Conservation (phyloP, 345 rosid genomes). For the Eucalyptus polybractea region DNA sequence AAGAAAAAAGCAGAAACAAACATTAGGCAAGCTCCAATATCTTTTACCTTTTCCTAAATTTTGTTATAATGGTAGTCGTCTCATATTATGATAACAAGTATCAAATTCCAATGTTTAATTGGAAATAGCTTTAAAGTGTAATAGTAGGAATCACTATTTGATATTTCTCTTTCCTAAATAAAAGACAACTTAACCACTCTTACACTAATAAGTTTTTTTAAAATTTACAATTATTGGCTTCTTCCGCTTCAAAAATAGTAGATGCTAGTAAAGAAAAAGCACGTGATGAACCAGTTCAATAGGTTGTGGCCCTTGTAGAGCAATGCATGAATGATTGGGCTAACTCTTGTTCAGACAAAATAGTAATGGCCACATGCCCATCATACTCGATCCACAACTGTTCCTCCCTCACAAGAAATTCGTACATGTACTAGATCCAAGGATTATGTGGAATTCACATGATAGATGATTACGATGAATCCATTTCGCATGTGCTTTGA, state of each 20-base stretch:
- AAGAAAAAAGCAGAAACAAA: background rate
- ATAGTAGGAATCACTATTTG: background rate
- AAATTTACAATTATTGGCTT: background rate
- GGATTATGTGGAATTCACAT: background rate
- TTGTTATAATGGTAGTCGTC: background rate
- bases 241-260: background rate
- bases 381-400: fast-evolving
- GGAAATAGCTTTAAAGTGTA: background rate
- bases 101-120: background rate
- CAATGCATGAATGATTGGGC: background rate
- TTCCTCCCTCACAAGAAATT: background rate
- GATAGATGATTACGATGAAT: background rate
- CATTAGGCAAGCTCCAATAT: background rate
- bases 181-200: background rate
- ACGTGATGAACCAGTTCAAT: background rate
- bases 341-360: background rate
- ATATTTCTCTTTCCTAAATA: background rate
- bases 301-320: background rate
- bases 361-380: background rate
- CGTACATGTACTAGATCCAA: background rate
- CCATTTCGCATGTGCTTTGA: background rate
- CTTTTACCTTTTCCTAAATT: background rate
- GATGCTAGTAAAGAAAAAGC: background rate
- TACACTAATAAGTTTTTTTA: background rate
- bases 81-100: background rate